Base-by-base conservation (phyloP, 73 alveolate genomes). In the Diophrys appendiculata region DNA sequence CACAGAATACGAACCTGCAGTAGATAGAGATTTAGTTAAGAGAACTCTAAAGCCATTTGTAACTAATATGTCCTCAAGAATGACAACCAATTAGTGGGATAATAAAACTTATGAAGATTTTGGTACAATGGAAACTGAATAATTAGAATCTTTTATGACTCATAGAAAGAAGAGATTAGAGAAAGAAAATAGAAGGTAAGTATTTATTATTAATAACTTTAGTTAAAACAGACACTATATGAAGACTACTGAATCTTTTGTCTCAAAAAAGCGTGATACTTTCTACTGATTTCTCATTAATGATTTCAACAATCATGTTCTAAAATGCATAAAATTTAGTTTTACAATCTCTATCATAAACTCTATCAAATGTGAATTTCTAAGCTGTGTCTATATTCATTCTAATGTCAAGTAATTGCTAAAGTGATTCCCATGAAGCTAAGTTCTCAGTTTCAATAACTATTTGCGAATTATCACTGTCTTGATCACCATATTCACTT, bases 221-320 rank as follows among this genome's bases (percentile, higher is more conserved):
- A 43, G 5, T 43, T 11, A 43, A 11, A 43, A 18, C 18, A 43
- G 18, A 18, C 60, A 43, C 18, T 43, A 43, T 18, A 43, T 43
- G 60, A 43, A 43, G 60, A 43, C 60, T 11, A 43, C 60, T 43
- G 60, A 43, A 18, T 11, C n/a, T 43, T 43, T 43, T 43, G 18
- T 11, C 5, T 43, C 60, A 43, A 43, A 43, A 43, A 5, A 43
- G 60, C 5, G 60, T 43, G 60, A 43, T 43, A 43, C 60, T 43
- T 43, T 43, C 60, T 43, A 43, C 60, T 43, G 60, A 43, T 43
- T 43, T 43, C 60, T 43, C 60, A 43, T 43, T 43, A 43, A 43
- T 43, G 5, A 43, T 18, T 43, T 43, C 60, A 11, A 43, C 18
- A 11, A 43, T 43, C 18, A 43, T 43, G 60, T 43, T 43, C 60